These are phyloP conservation scores for Micractinium sp. DNA, from an alignment of 139 green algal genomes.

Conservation along the genomic window DNA sequence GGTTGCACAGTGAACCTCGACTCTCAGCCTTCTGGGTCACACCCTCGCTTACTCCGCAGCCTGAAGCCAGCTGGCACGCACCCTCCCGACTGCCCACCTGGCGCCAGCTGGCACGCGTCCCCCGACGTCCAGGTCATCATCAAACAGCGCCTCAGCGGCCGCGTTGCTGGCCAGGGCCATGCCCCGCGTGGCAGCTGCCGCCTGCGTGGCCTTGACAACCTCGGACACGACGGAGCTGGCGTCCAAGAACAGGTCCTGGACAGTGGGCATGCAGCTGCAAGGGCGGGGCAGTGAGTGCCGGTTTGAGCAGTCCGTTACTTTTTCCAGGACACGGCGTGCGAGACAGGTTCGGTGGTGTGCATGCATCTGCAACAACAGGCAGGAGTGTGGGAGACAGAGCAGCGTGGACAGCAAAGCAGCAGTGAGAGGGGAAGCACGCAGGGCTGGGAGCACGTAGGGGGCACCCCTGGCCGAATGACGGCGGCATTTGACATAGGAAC, in stretches of 20 bases:
- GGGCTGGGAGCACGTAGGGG: too few relatives aligned
- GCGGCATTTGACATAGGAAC: too few relatives aligned
- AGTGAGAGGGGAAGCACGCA: too few relatives aligned
- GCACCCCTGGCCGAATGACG: too few relatives aligned
- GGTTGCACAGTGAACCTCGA: too few relatives aligned
- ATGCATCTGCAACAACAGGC: background rate
- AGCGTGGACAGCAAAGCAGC: too few relatives aligned
- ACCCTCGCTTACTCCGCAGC: too few relatives aligned
- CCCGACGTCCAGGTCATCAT: constrained; percentile 39
- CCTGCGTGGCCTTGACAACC: constrained; percentile 26
- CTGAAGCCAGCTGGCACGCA: too few relatives aligned
- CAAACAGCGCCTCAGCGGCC: constrained; percentile 8
- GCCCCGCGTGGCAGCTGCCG: background rate
- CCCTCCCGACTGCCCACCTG: background rate
- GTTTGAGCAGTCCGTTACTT: background rate
- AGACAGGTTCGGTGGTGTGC: background rate
- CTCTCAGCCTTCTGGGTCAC: too few relatives aligned
- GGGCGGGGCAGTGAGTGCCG: background rate
- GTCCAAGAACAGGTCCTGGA: constrained; percentile 31
- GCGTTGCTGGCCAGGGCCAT: background rate
- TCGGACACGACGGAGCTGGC: background rate
- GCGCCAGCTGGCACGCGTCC: background rate
- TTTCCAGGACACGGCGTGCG: too few relatives aligned
- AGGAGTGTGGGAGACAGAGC: too few relatives aligned
- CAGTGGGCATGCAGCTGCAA: constrained; percentile 29